Base-by-base conservation (phyloP, 2,329 filamentous ascomycete species). In the Fusarium acutatum region DNA sequence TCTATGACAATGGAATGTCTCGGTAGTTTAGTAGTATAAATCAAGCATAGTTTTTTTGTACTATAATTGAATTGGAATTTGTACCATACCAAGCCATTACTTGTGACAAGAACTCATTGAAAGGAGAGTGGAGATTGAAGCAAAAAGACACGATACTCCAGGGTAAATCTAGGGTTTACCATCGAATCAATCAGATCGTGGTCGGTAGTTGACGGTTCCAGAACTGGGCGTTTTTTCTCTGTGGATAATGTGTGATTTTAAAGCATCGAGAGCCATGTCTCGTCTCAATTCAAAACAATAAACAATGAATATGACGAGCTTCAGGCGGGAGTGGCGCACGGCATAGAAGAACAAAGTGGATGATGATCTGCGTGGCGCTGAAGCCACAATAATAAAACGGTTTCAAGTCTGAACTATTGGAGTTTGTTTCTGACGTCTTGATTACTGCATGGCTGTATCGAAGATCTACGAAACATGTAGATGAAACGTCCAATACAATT, bases 261-360 rank as follows among this genome's bases (percentile, higher is more conserved):
- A 38, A 40, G 17, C 24, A 34, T 32, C 46, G 32, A 38, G 26
- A 57, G 40, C 54, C 58, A 28, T 64, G 67, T 74, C 50, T 73
- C 60, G 71, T 72, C 35, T 73, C 56, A 60, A 46, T 24, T 38
- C 52, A 49, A 72, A 64, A 72, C 46, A 53, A 65, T 44, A n/a
- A 37, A 58, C 43, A 63, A 46, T 28, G 24, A 22, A 50, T 28
- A 47, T 26, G 44, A 28, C 40, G 50, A 54, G 37, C 40, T n/a
- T 13, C 11, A 47, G 22, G 56, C 71, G 71, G 71, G 71, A 72
- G 71, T 74, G 71, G 67, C 71, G 64, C 43, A 44, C 35, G 49
- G 24, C 32, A 41, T 20, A 30, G 8, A 6, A 32, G 32, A 38
- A 64, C 38, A 37, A 44, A 47, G 54, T 60, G 63, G 60, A 62